Percentiles rank a stretch among this genome's conserved stretches.
phyloP scores from a whole-genome alignment of 192 early-diverging fungal genomes.

The Diversispora eburnea region DNA sequence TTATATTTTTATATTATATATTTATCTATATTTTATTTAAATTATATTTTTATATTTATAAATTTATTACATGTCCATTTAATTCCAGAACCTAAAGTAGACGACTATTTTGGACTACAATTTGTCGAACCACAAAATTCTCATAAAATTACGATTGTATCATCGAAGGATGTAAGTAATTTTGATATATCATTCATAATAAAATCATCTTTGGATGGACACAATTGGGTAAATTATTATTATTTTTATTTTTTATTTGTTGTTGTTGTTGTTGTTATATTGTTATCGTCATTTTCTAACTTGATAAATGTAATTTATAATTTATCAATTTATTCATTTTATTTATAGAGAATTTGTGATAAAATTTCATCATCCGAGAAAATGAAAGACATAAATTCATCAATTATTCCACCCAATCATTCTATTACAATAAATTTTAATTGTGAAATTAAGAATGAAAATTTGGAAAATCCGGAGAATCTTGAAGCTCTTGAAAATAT shows the following conservation, averaged over 20 bases:
- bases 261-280: no score
- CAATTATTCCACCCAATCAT: background rate
- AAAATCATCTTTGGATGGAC: background rate
- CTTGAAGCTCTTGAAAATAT: background rate
- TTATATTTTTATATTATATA: background rate
- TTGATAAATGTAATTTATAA: no score
- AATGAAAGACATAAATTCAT: background rate
- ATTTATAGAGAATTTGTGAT: background rate
- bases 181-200: conserved; percentile 14
- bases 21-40: no score
- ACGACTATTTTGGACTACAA: conserved; percentile 52
- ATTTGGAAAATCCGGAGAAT: background rate
- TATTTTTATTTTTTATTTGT: background rate
- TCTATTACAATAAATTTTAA: conserved; percentile 5
- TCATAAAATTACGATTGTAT: conserved; percentile 18
- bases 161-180: conserved; percentile 21
- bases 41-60: background rate
- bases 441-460: background rate
- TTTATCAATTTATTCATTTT: background rate
- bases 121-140: conserved; percentile 37
- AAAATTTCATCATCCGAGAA: background rate
- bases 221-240: conserved; percentile 4
- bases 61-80: background rate
- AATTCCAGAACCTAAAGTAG: conserved; percentile 34
- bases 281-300: no score